Evolutionary conservation across 352 stramenopile species (phyloP).

Genomic region (Globisporangium spiculum): DNA sequence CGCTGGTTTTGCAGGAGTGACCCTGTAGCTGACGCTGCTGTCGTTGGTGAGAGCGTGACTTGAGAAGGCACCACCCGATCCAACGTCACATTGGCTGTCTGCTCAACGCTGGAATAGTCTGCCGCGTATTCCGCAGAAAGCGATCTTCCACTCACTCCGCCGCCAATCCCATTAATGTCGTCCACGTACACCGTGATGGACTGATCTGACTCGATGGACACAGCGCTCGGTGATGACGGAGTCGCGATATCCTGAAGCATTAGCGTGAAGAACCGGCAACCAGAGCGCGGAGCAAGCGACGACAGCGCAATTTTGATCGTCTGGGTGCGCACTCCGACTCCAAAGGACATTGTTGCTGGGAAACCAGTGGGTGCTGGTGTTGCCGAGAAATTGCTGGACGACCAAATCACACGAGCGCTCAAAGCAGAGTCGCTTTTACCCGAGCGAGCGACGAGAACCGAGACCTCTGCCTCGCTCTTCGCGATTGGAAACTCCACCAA

Average conservation of each 20-base stretch:
- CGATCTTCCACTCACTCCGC: conserved; percentile 11
- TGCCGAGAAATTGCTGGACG: conserved; percentile 31
- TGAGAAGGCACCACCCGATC: conserved; percentile 35
- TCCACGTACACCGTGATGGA: conserved; percentile 46
- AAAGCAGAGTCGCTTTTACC: conserved; percentile 22
- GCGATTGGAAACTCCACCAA: conserved; percentile 21
- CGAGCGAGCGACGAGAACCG: conserved; percentile 32
- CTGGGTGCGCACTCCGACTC: conserved; percentile 20
- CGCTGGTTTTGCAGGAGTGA: conserved; percentile 28
- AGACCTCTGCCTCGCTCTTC: conserved; percentile 15
- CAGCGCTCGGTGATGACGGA: conserved; percentile 13
- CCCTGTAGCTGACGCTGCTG: conserved; percentile 2
- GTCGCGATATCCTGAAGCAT: conserved; percentile 24
- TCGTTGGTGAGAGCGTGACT: conserved; percentile 26
- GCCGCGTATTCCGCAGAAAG: conserved; percentile 25
- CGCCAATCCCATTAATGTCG: conserved; percentile 36
- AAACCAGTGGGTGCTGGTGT: conserved; percentile 14
- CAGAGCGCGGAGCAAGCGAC: conserved; percentile 25
- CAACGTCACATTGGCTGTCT: conserved; percentile 23
- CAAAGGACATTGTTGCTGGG: conserved; percentile 22
- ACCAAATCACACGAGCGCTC: conserved; percentile 23
- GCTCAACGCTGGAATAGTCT: conserved; percentile 17
- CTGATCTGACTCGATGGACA: conserved; percentile 31
- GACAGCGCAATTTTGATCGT: conserved; percentile 25
- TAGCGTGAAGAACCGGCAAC: conserved; percentile 40